These are phyloP conservation scores for Auriscalpium vulgare DNA, from an alignment of 768 basidiomycete genomes.

Conservation along the genomic window DNA sequence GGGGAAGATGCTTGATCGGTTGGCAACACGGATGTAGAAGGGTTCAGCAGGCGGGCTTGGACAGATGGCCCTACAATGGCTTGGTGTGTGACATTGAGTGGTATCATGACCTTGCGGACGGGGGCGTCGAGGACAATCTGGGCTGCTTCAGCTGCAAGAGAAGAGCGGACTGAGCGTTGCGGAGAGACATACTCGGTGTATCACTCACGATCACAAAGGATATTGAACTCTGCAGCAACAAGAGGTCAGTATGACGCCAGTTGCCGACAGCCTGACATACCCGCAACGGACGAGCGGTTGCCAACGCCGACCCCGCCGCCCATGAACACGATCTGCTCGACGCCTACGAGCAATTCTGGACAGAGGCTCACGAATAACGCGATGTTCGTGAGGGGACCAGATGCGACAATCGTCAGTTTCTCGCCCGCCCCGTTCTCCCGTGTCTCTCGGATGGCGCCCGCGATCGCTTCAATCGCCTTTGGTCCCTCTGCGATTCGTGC, in stretches of 20 bases:
- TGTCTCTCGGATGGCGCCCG: constrained; percentile 38
- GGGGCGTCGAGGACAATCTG: constrained; percentile 74
- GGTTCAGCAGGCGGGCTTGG: constrained; percentile 43
- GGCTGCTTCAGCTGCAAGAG: constrained; percentile 59
- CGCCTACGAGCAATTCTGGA: constrained; percentile 42
- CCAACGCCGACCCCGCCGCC: constrained; percentile 85
- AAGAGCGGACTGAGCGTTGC: neutral
- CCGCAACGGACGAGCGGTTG: constrained; percentile 71
- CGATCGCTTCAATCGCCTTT: constrained; percentile 64
- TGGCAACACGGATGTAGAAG: constrained; percentile 18
- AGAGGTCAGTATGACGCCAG: neutral
- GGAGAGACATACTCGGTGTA: neutral
- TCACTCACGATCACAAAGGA: constrained; percentile 72
- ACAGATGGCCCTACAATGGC: constrained; percentile 60
- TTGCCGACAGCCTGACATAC: constrained; percentile 24
- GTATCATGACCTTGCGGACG: constrained; percentile 67
- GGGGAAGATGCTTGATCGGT: constrained; percentile 26
- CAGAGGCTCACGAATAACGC: constrained; percentile 32
- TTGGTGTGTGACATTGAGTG: constrained; percentile 83
- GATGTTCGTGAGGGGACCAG: constrained; percentile 82
- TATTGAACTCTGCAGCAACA: constrained; percentile 56
- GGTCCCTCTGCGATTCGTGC: constrained; percentile 41
- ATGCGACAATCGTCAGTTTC: constrained; percentile 65
- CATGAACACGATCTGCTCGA: constrained; percentile 80
- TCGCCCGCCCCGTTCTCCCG: constrained; percentile 54